Conservation (phyloP, 164 flowering plant species). For the Liriodendron chinense region DNA sequence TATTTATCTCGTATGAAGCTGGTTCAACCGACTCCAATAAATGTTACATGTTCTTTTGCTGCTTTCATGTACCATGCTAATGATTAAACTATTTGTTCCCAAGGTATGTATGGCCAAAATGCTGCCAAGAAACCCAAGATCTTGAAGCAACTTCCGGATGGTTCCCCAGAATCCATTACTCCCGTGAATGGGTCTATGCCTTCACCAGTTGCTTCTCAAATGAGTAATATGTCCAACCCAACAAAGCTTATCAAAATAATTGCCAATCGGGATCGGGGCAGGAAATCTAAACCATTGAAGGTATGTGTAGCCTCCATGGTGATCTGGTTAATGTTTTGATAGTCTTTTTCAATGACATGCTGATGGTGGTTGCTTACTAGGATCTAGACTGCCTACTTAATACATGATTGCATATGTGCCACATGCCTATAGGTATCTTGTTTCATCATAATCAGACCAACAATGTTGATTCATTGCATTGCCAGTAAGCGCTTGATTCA, state of each 20-base stretch:
- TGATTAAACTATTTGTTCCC: constrained; percentile 11
- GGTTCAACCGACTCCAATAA: neutral
- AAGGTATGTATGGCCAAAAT: constrained; percentile 68
- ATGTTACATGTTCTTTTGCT: neutral
- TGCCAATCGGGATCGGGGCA: constrained; percentile 70
- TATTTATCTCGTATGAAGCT: neutral
- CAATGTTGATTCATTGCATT: neutral
- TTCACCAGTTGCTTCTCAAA: constrained; percentile 90
- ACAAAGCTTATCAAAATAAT: constrained; percentile 67
- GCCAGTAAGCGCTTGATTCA: neutral
- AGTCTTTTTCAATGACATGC: neutral
- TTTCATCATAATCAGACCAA: neutral
- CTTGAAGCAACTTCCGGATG: constrained; percentile 58
- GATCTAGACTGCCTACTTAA: neutral
- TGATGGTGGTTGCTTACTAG: too few relatives aligned
- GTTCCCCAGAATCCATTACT: constrained; percentile 49
- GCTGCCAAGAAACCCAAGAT: constrained; percentile 71
- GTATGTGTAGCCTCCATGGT: constrained; percentile 31
- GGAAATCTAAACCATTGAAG: constrained; percentile 71
- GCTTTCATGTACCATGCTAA: neutral
- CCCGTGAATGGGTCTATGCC: constrained; percentile 63
- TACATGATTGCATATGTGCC: neutral
- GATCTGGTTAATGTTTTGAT: neutral
- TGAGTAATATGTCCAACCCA: constrained; percentile 90
- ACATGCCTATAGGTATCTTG: neutral